phyloP scores from a whole-genome alignment of 1,139 yeast species.

The Saccharomyces hybrid region DNA sequence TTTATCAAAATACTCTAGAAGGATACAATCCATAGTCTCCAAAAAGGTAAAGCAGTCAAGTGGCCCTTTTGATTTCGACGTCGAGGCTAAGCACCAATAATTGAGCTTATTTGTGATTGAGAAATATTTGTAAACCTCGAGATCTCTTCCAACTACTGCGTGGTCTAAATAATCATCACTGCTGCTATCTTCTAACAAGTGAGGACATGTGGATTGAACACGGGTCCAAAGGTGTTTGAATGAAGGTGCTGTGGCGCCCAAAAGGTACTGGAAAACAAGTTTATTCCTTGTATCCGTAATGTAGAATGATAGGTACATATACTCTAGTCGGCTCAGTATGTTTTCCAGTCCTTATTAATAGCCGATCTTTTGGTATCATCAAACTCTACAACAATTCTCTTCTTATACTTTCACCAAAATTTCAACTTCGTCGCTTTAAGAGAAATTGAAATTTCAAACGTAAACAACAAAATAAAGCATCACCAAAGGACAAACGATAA shows the following conservation, averaged over 20 bases:
- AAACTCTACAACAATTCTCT: neutral
- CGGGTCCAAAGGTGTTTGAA: slow-evolving; percentile 21
- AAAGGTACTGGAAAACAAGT: slow-evolving; percentile 25
- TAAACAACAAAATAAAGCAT: slow-evolving; percentile 4
- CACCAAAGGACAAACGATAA: slow-evolving; percentile 5
- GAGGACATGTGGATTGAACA: slow-evolving; percentile 18
- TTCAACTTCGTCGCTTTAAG: neutral
- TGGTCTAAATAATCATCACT: slow-evolving; percentile 3
- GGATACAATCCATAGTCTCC: slow-evolving; percentile 18
- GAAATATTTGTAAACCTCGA: slow-evolving; percentile 19
- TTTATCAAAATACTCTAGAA: slow-evolving; percentile 28
- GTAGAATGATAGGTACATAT: slow-evolving; percentile 27
- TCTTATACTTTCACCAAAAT: neutral
- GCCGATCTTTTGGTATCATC: neutral
- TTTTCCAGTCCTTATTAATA: neutral
- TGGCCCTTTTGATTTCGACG: neutral
- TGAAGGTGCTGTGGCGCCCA: slow-evolving; percentile 24
- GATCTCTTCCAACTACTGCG: slow-evolving; percentile 16
- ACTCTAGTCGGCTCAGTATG: neutral
- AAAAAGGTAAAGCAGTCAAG: slow-evolving; percentile 20
- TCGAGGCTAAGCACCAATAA: slow-evolving; percentile 20
- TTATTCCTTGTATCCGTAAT: slow-evolving; percentile 24
- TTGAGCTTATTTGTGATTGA: slow-evolving; percentile 18
- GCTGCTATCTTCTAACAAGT: slow-evolving; percentile 5
- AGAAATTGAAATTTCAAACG: neutral